A percentile compares a stretch with the other conserved stretches of the same genome.
Conservation (phyloP, 1,139 yeast species). For the Taiozyma sp. region DNA sequence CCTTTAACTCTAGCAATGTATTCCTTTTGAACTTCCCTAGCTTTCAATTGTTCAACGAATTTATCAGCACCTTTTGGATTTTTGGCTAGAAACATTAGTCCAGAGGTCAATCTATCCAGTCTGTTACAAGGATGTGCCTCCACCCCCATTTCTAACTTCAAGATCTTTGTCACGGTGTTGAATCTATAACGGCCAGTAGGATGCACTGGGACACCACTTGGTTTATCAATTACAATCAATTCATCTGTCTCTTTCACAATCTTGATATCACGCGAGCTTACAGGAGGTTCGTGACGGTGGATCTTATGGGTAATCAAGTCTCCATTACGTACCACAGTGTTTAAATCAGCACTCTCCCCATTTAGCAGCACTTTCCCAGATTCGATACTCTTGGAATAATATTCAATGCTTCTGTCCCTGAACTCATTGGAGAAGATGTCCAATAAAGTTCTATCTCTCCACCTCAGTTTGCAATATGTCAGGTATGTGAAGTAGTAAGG, state of each 20-base stretch:
- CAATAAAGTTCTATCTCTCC: slow-evolving; percentile 76
- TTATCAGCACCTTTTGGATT: slow-evolving; percentile 76
- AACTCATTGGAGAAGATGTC: slow-evolving; percentile 85
- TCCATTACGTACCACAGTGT: slow-evolving; percentile 71
- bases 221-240: slow-evolving; percentile 83
- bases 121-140: slow-evolving; percentile 87
- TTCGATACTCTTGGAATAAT: slow-evolving; percentile 63
- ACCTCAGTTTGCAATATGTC: slow-evolving; percentile 86
- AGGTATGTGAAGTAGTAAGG: slow-evolving; percentile 88
- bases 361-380: slow-evolving; percentile 73
- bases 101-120: slow-evolving; percentile 87
- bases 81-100: slow-evolving; percentile 89
- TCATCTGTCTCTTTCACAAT: slow-evolving; percentile 28
- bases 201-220: slow-evolving; percentile 93
- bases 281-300: slow-evolving; percentile 53
- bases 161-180: slow-evolving; percentile 79
- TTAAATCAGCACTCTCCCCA: slow-evolving; percentile 54
- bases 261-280: slow-evolving; percentile 11
- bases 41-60: slow-evolving; percentile 52
- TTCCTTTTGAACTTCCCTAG: slow-evolving; percentile 56
- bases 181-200: slow-evolving; percentile 92
- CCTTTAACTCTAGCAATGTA: slow-evolving; percentile 89
- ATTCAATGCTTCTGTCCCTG: slow-evolving; percentile 67
- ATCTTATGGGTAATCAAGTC: slow-evolving; percentile 76
- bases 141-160: slow-evolving; percentile 57